Percentiles rank a stretch among this genome's conserved stretches.
Evolutionary conservation across 208 protist genomes (phyloP).

Genomic region (Leishmania lainsoni): DNA sequence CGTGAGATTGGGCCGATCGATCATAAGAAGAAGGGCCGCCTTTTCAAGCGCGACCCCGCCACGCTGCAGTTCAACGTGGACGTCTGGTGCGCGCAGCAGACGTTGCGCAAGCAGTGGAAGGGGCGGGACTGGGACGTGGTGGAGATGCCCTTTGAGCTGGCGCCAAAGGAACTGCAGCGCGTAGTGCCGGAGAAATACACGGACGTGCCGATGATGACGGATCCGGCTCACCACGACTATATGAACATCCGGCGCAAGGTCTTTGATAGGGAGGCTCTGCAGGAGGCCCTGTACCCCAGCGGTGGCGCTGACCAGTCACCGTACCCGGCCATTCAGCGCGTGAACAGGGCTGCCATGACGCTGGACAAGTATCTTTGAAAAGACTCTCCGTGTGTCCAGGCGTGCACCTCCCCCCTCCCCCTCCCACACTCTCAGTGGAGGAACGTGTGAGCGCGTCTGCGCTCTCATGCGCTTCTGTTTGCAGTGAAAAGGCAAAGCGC

Average conservation of each 20-base stretch:
- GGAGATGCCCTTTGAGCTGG: conserved; percentile 82
- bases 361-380: conserved; percentile 82
- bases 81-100: conserved; percentile 89
- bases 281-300: conserved; percentile 61
- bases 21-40: conserved; percentile 68
- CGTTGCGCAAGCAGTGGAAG: conserved; percentile 90
- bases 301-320: conserved; percentile 27
- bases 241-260: conserved; percentile 87
- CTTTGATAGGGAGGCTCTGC: conserved; percentile 75
- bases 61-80: conserved; percentile 91
- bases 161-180: conserved; percentile 77
- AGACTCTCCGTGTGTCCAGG: background rate
- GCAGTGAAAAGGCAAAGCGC: background rate
- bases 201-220: conserved; percentile 77
- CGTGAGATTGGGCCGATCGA: conserved; percentile 84
- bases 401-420: background rate
- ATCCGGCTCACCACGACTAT: conserved; percentile 60
- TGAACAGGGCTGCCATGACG: conserved; percentile 65
- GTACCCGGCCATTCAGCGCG: conserved; percentile 62
- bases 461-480: background rate
- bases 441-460: background rate
- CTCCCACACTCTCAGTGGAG: background rate
- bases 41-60: conserved; percentile 79
- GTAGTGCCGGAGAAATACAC: conserved; percentile 92
- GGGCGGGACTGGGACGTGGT: conserved; percentile 87